A percentile compares a stretch with the other conserved stretches of the same genome.
These are phyloP conservation scores for Cladosporium velox DNA, from an alignment of 2,329 filamentous ascomycete species.

Conservation along the genomic window DNA sequence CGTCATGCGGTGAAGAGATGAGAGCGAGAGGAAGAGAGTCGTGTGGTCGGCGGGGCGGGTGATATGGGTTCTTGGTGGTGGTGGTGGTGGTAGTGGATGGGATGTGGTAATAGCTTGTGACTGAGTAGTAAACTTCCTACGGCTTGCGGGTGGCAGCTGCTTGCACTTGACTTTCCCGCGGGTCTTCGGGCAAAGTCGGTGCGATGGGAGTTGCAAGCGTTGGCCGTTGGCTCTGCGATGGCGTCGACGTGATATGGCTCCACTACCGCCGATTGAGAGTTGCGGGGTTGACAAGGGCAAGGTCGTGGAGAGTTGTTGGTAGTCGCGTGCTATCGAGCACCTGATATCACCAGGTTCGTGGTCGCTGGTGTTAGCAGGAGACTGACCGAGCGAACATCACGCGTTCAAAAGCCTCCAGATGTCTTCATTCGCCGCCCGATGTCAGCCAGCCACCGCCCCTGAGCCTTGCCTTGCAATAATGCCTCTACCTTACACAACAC, in stretches of 20 bases:
- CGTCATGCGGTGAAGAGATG: constrained; percentile 8
- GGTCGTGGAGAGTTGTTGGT: background rate
- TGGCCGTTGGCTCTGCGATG: background rate
- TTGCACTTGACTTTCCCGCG: constrained; percentile 5
- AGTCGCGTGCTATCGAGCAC: background rate
- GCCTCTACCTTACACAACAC: background rate
- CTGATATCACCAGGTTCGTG: background rate
- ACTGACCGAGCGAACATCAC: background rate
- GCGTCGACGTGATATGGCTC: constrained; percentile 9
- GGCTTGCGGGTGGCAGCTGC: background rate
- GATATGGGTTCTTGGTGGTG: background rate
- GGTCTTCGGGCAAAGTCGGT: constrained; percentile 6
- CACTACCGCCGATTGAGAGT: constrained; percentile 1
- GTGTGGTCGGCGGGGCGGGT: constrained; percentile 2
- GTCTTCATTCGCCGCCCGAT: background rate
- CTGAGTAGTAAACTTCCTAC: background rate
- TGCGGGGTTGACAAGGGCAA: background rate
- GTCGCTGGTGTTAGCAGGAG: constrained; percentile 1
- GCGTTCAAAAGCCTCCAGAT: background rate
- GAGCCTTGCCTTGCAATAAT: constrained; percentile 1
- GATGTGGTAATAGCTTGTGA: constrained; percentile 8
- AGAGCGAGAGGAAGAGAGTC: background rate
- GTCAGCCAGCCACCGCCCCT: background rate
- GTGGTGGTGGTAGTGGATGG: background rate
- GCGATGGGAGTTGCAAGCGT: background rate